Conservation (phyloP, 768 basidiomycete species). For the Hygrocybe coccinea region DNA sequence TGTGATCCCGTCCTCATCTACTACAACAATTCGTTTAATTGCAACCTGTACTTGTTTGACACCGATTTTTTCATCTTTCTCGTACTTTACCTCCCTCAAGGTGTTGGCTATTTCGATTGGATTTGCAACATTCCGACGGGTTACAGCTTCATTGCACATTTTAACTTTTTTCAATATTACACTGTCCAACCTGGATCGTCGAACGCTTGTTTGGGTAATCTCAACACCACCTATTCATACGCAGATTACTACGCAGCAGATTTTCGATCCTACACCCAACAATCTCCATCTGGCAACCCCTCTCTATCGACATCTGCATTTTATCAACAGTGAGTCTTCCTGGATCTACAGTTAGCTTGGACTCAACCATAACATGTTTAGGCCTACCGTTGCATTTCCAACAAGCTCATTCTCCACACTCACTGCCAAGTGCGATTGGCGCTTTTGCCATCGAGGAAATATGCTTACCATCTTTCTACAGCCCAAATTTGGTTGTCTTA, state of each 20-base stretch:
- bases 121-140: background rate
- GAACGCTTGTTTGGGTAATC: background rate
- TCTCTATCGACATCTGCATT: background rate
- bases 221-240: background rate
- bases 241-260: background rate
- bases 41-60: too few relatives aligned
- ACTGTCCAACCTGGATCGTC: background rate
- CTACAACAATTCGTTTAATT: too few relatives aligned
- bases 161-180: background rate
- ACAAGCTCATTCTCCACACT: background rate
- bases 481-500: background rate
- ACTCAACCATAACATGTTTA: background rate
- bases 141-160: background rate
- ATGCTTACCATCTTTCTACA: background rate
- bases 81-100: background rate
- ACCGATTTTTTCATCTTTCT: background rate
- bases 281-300: background rate
- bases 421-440: background rate
- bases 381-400: background rate
- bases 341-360: too few relatives aligned
- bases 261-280: background rate
- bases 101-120: background rate
- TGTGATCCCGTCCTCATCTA: too few relatives aligned
- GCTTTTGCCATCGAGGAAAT: background rate
- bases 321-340: too few relatives aligned